Percentiles rank a stretch among this genome's conserved stretches.
phyloP scores from a whole-genome alignment of 331 rosid genomes.

The Phaseolus coccineus region DNA sequence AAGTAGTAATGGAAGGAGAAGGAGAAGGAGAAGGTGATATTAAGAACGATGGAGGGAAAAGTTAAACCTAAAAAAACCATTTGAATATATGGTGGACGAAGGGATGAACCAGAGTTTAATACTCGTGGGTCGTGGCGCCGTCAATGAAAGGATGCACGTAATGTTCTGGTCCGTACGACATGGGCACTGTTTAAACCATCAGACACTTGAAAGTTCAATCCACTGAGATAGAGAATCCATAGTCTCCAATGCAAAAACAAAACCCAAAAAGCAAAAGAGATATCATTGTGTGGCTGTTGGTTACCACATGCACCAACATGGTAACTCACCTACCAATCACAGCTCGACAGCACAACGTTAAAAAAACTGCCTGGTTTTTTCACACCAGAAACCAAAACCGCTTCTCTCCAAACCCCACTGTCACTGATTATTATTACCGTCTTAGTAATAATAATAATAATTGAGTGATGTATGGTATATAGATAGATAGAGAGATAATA shows the following conservation, averaged over 20 bases:
- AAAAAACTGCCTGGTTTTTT: not conserved
- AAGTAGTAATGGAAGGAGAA: not conserved
- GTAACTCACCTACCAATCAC: conserved; percentile 23
- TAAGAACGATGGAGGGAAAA: not conserved
- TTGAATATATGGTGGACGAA: conserved; percentile 33
- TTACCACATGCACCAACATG: conserved; percentile 1
- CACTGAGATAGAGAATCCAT: conserved; percentile 2
- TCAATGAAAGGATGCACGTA: conserved; percentile 43
- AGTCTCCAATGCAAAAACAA: not conserved
- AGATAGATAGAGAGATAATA: not conserved
- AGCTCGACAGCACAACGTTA: conserved; percentile 41
- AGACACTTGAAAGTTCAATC: conserved; percentile 32
- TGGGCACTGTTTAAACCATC: conserved; percentile 45
- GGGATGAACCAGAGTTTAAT: conserved; percentile 36
- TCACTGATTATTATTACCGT: not conserved
- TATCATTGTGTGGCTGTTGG: conserved; percentile 44
- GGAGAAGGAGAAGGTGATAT: not conserved
- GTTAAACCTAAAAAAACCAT: conserved; percentile 35
- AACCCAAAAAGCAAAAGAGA: conserved; percentile 25
- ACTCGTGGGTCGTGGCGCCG: conserved; percentile 48
- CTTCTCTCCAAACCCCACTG: conserved; percentile 25
- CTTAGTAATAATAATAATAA: not conserved
- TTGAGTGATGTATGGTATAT: not conserved
- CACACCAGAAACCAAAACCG: conserved; percentile 44
- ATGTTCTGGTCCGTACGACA: conserved; percentile 42